A percentile compares a stretch with the other conserved stretches of the same genome.
phyloP scores from a whole-genome alignment of 2,329 filamentous ascomycete genomes.

The Ophidiomyces ophidiicola region DNA sequence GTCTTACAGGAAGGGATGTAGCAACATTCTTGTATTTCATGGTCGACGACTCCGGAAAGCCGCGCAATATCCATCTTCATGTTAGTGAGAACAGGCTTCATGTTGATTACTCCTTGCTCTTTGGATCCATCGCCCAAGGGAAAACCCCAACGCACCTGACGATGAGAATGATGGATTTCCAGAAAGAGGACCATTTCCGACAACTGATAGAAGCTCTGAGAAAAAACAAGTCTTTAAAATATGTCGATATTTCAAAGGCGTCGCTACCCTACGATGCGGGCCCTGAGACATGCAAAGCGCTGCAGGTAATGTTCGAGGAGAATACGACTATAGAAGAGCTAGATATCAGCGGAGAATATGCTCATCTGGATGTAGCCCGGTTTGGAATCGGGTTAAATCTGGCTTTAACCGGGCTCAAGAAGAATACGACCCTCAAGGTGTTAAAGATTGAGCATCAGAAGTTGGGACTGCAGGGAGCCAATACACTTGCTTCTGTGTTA shows the following conservation, averaged over 20 bases:
- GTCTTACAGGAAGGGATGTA: conserved; percentile 52
- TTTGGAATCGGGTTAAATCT: conserved; percentile 57
- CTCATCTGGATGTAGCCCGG: conserved; percentile 56
- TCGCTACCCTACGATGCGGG: conserved; percentile 58
- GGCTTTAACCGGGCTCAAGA: conserved; percentile 51
- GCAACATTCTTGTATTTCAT: conserved; percentile 54
- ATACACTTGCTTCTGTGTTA: conserved; percentile 55
- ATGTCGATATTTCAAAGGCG: conserved; percentile 57
- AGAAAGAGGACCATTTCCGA: conserved; percentile 52
- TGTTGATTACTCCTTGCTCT: conserved; percentile 32
- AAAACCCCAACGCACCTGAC: conserved; percentile 51
- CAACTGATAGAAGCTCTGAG: conserved; percentile 51
- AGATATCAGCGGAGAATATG: conserved; percentile 59
- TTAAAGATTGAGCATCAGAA: conserved; percentile 57
- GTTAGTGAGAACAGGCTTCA: conserved; percentile 49
- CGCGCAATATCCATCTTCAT: conserved; percentile 51
- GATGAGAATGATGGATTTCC: conserved; percentile 57
- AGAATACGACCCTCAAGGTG: conserved; percentile 49
- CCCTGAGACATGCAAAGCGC: conserved; percentile 51
- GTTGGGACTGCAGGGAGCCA: conserved; percentile 56
- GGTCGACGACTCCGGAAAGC: conserved; percentile 37
- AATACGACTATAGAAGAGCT: conserved; percentile 55
- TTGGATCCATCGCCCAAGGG: conserved; percentile 37
- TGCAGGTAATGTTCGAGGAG: conserved; percentile 53
- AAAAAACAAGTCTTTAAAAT: conserved; percentile 50